Conservation (phyloP, 768 basidiomycete genomes). For the Leucosporidium yakuticum region DNA sequence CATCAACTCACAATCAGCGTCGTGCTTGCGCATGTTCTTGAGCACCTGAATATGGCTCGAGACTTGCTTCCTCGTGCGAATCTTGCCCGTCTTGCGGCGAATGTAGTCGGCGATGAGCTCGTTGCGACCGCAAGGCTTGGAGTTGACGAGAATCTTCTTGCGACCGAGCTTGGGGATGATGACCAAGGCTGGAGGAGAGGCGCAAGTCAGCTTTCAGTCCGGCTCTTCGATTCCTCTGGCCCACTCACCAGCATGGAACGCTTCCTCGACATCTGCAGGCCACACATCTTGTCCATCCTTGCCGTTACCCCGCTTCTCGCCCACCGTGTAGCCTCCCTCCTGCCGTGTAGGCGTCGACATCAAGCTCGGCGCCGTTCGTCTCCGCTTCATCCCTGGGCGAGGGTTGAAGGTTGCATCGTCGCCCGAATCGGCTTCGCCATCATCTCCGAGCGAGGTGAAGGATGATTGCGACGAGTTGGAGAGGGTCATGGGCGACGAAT, state of each 20-base stretch:
- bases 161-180: conserved; percentile 40
- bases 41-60: conserved; percentile 45
- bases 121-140: conserved; percentile 44
- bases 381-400: conserved; percentile 24
- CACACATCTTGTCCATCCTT: conserved; percentile 38
- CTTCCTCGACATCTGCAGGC: conserved; percentile 35
- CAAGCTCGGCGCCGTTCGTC: conserved; percentile 20
- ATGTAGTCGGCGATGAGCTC: conserved; percentile 44
- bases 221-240: not conserved
- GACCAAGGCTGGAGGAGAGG: conserved; percentile 23
- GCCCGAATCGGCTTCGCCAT: not conserved
- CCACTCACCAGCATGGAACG: conserved; percentile 36
- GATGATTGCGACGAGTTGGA: conserved; percentile 15
- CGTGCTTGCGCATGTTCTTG: conserved; percentile 38
- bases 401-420: not conserved
- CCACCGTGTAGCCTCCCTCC: not conserved
- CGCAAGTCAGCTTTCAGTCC: not conserved
- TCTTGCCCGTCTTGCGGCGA: conserved; percentile 38
- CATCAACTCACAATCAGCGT: conserved; percentile 30
- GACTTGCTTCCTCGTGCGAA: conserved; percentile 43
- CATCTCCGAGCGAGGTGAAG: conserved; percentile 11
- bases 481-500: conserved; percentile 29
- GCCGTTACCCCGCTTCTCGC: conserved; percentile 2
- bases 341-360: not conserved
- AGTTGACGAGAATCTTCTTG: conserved; percentile 41